phyloP scores from a whole-genome alignment of 441 rosid genomes.

The Jatropha podagrica region DNA sequence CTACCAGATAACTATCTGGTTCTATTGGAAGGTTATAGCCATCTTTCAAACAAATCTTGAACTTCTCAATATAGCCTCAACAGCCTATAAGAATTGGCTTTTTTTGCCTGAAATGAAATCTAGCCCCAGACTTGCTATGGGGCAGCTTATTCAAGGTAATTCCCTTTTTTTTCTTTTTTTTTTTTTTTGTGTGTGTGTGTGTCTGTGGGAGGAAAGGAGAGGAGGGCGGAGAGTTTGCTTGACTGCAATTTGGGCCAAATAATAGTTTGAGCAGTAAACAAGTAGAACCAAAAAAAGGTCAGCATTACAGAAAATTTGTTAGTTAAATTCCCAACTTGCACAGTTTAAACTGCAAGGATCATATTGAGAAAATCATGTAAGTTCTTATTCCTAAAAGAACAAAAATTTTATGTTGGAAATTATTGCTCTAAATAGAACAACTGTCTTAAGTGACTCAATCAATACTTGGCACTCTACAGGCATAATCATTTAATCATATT shows the following conservation, averaged over 20 bases:
- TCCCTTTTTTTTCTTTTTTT: not conserved
- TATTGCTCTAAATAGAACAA: not conserved
- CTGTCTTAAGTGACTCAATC: not conserved
- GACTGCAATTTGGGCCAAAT: not conserved
- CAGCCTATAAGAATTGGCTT: not conserved
- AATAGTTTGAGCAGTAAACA: not conserved
- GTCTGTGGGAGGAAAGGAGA: not conserved
- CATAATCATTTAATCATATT: not conserved
- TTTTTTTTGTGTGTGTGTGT: not conserved
- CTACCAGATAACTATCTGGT: not conserved
- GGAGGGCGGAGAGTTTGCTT: not conserved
- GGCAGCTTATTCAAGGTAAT: not conserved
- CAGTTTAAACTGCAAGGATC: constrained; percentile 2
- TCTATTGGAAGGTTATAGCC: not conserved
- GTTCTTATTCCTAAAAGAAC: not conserved
- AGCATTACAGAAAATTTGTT: not conserved
- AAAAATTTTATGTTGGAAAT: not conserved
- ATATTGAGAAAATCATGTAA: not conserved
- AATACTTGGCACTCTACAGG: not conserved
- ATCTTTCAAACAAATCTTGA: not conserved
- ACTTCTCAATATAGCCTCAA: not conserved
- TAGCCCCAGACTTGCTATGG: not conserved
- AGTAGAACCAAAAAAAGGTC: not conserved
- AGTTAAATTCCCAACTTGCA: not conserved
- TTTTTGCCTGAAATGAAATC: not conserved